Percentiles rank a stretch among this genome's conserved stretches.
These are phyloP conservation scores for Phaeoacremonium minimum DNA, from an alignment of 2,329 filamentous ascomycete genomes.

Conservation along the genomic window DNA sequence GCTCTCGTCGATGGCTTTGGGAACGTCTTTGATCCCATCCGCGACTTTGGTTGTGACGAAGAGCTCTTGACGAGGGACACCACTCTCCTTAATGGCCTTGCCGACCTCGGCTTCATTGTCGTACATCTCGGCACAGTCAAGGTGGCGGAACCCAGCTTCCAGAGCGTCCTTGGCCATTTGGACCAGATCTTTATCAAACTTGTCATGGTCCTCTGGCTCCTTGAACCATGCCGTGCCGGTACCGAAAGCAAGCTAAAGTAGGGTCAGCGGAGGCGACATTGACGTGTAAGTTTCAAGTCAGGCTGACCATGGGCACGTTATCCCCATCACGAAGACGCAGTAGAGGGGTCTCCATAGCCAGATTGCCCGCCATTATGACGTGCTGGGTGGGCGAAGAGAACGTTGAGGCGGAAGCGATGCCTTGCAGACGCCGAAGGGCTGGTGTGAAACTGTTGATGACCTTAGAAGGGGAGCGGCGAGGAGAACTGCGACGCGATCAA, in stretches of 20 bases:
- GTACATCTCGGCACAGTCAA: conserved; percentile 60
- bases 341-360: too few relatives aligned
- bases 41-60: conserved; percentile 55
- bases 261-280: too few relatives aligned
- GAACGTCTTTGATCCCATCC: conserved; percentile 39
- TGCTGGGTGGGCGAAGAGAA: too few relatives aligned
- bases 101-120: conserved; percentile 42
- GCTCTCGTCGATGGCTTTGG: conserved; percentile 31
- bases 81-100: conserved; percentile 39
- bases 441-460: too few relatives aligned
- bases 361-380: too few relatives aligned
- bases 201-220: conserved; percentile 44
- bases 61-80: conserved; percentile 37
- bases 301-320: too few relatives aligned
- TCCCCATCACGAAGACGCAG: too few relatives aligned
- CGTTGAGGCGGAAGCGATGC: too few relatives aligned
- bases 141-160: conserved; percentile 53
- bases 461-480: too few relatives aligned
- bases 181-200: conserved; percentile 33
- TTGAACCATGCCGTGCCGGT: conserved; percentile 65
- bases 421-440: too few relatives aligned
- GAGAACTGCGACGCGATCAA: too few relatives aligned
- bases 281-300: too few relatives aligned
- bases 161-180: conserved; percentile 34
- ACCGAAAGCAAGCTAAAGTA: conserved; percentile 60